A percentile compares a stretch with the other conserved stretches of the same genome.
Conservation (phyloP, 768 basidiomycete genomes). For the Agrocybe praecox region DNA sequence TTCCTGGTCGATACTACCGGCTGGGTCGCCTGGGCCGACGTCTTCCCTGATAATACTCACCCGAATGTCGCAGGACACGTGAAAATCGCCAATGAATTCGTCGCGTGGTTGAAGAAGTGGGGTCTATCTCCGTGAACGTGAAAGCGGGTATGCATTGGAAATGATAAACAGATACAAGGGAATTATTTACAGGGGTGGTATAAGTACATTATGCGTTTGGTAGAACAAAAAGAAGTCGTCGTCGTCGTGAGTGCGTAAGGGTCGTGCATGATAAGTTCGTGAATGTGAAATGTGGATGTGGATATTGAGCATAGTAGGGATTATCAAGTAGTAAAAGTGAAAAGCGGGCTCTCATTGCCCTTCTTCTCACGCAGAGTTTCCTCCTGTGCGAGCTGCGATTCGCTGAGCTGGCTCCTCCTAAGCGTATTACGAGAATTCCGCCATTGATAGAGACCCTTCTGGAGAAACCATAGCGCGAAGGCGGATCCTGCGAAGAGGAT, state of each 20-base stretch:
- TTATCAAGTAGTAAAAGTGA: slow-evolving; percentile 29
- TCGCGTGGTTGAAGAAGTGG: slow-evolving; percentile 47
- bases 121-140: slow-evolving; percentile 30
- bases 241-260: slow-evolving; percentile 1
- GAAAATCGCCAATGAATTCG: slow-evolving; percentile 49
- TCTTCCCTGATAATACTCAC: slow-evolving; percentile 52
- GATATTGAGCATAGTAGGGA: too few relatives aligned
- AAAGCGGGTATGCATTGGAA: neutral
- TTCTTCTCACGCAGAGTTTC: slow-evolving; percentile 26
- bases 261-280: too few relatives aligned
- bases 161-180: neutral
- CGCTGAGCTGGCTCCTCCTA: slow-evolving; percentile 19
- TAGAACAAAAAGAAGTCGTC: neutral
- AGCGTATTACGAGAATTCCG: slow-evolving; percentile 27
- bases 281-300: slow-evolving; percentile 1
- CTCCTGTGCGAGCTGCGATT: slow-evolving; percentile 25
- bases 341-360: slow-evolving; percentile 35
- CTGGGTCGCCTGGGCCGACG: slow-evolving; percentile 54
- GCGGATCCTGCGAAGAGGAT: slow-evolving; percentile 34
- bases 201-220: neutral
- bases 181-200: neutral
- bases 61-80: slow-evolving; percentile 48
- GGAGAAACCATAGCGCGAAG: slow-evolving; percentile 34
- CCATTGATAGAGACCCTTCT: slow-evolving; percentile 31
- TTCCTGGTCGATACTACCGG: slow-evolving; percentile 59